A percentile compares a stretch with the other conserved stretches of the same genome.
Evolutionary conservation across 345 rosid species (phyloP).

Genomic region (Hibiscus tridactylites): DNA sequence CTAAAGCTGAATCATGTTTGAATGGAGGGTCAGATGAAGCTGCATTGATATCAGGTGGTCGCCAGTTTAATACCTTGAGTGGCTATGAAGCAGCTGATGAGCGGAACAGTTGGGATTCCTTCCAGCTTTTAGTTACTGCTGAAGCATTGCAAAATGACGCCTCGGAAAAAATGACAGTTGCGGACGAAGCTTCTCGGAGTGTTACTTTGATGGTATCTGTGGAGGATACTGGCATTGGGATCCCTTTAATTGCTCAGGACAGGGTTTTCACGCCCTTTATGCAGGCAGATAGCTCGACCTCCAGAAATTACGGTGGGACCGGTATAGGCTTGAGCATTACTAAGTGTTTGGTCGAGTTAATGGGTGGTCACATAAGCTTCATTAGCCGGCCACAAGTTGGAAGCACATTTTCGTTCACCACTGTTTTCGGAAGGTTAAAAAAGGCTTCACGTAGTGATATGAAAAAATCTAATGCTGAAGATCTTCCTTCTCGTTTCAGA

Average conservation of each 20-base stretch:
- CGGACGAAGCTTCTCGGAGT: constrained; percentile 30
- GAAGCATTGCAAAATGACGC: constrained; percentile 31
- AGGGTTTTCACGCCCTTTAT: constrained; percentile 90
- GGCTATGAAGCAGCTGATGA: constrained; percentile 90
- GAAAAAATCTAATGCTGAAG: constrained; percentile 52
- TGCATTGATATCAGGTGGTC: constrained; percentile 10
- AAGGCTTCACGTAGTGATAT: constrained; percentile 19
- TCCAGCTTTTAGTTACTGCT: constrained; percentile 48
- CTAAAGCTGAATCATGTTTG: constrained; percentile 28
- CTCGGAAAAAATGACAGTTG: constrained; percentile 23
- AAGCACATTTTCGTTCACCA: constrained; percentile 79
- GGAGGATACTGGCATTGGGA: constrained; percentile 96
- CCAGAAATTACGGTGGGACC: constrained; percentile 85
- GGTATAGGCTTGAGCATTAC: constrained; percentile 98
- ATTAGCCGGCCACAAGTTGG: constrained; percentile 71
- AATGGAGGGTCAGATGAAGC: constrained; percentile 53
- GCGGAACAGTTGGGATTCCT: constrained; percentile 74
- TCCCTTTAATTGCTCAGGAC: constrained; percentile 72
- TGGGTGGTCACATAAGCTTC: constrained; percentile 84
- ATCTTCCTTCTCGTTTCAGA: constrained; percentile 58
- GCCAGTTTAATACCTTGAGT: constrained; percentile 62
- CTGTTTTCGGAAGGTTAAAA: constrained; percentile 48
- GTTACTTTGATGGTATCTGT: constrained; percentile 67
- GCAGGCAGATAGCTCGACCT: constrained; percentile 98
- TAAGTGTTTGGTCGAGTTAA: constrained; percentile 85